phyloP scores from a whole-genome alignment of 2,329 filamentous ascomycete genomes.

The Aspergillus melleus region DNA sequence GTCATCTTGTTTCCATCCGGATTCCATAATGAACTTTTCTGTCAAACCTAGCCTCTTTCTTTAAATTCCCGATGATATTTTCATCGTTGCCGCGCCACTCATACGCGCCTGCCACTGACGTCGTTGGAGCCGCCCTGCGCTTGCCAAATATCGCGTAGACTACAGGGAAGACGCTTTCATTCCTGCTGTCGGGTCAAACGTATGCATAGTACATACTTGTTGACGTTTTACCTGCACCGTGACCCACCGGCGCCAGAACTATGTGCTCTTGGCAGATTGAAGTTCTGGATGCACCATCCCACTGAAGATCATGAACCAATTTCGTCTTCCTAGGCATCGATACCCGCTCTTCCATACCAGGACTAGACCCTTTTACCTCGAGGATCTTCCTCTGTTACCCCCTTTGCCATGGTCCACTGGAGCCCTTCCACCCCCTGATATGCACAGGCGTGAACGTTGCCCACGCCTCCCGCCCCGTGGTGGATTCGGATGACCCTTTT shows the following conservation, averaged over 20 bases:
- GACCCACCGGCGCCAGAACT: slow-evolving; percentile 7
- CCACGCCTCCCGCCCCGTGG: slow-evolving; percentile 9
- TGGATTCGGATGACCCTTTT: slow-evolving; percentile 6
- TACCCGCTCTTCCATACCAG: slow-evolving; percentile 1
- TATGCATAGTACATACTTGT: slow-evolving; percentile 3
- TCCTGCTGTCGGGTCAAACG: not conserved
- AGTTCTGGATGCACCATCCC: not conserved
- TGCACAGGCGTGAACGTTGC: slow-evolving; percentile 6
- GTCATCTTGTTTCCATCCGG: not conserved
- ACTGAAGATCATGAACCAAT: slow-evolving; percentile 10
- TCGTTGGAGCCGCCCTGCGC: not conserved
- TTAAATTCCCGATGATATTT: not conserved
- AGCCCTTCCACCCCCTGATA: slow-evolving; percentile 14
- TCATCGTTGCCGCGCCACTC: not conserved
- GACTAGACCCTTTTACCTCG: not conserved
- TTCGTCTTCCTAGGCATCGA: slow-evolving; percentile 1
- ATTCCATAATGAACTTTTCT: not conserved
- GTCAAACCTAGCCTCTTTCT: not conserved
- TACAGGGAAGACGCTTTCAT: not conserved
- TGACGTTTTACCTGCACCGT: slow-evolving; percentile 4
- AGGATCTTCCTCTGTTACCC: slow-evolving; percentile 2
- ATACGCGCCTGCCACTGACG: not conserved
- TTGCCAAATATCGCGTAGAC: not conserved
- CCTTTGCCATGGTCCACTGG: slow-evolving; percentile 2
- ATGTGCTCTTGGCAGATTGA: slow-evolving; percentile 6